Evolutionary conservation across 2,329 filamentous ascomycete species (phyloP), one percentile per base, ranked within the genome.

Genomic region (Triangularia setosa): DNA sequence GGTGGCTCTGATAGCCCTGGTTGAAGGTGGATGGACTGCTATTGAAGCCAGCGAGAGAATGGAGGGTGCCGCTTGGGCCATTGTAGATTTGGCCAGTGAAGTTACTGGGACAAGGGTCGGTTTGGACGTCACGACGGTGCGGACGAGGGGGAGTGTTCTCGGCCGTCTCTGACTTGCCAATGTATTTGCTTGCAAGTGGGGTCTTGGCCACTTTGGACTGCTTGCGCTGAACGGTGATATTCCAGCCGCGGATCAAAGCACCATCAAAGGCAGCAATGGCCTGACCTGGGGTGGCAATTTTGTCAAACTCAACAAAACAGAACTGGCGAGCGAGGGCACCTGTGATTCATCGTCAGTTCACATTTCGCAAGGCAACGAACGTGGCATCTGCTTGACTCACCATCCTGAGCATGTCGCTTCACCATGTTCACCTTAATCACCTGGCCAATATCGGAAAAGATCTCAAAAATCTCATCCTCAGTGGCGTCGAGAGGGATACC

Each of bases 401-500:
- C 64, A 21, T 56, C 9, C 14, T 24, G 52, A 27, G 48, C 57
- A 28, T 60, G n/a, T 16, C 62, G 65, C 66, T 66, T 62, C 55
- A 79, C 25, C 18, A 71, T 60, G 23, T 73, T 68, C 44, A 77
- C 71, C 7, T 75, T 69, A 12, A 74, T 16, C 30, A 84, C 74
- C 1, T 70, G 65, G 21, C 81, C 81, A 59, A 75, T 78, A 1
- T 68, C 65, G n/a, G 73, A 69, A 40, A 79, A 79, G 9, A 81
- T 61, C 1, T 72, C 68, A 3, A 70, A 67, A 24, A 85, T 67
- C 48, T 78, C 71, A 0, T 72, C 70, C 27, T 80, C 75, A 0
- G 73, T 75, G 56, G 75, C 72, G 35, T 74, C 69, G 3, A 69
- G 40, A 2, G 82, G 80, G 6, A 85, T 70, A 35, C 78, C 78